Conservation (phyloP, 306 rosid genomes). For the Trichosanthes cucumerina region DNA sequence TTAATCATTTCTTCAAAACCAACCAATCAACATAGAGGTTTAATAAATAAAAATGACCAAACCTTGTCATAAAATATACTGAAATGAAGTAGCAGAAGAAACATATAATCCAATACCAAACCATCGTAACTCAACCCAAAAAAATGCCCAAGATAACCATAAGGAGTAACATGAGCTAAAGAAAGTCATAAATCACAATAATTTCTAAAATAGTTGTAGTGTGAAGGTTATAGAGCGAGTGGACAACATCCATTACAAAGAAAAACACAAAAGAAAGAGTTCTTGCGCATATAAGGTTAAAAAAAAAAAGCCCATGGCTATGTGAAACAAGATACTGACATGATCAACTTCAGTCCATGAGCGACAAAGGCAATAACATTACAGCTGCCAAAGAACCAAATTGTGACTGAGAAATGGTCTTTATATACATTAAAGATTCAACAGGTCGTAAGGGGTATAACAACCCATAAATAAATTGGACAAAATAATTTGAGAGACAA, state of each 20-base stretch:
- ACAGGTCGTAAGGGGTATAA: constrained; percentile 35
- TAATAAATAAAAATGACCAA: too few species aligned
- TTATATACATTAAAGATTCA: constrained; percentile 70
- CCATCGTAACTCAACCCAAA: too few species aligned
- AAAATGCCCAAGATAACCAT: too few species aligned
- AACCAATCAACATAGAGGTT: too few species aligned
- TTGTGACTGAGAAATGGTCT: neutral
- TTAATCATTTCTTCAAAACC: too few species aligned
- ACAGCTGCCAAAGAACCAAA: neutral
- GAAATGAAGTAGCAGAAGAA: too few species aligned
- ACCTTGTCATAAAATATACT: too few species aligned
- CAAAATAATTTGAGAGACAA: constrained; percentile 21
- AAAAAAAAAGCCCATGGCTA: constrained; percentile 19
- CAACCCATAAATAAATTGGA: constrained; percentile 40
- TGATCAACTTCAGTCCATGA: neutral
- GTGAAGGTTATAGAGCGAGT: neutral
- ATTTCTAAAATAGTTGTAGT: too few species aligned
- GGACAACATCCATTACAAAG: neutral
- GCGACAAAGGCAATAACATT: neutral
- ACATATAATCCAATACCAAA: too few species aligned
- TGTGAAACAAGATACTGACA: constrained; percentile 29
- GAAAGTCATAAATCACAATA: too few species aligned
- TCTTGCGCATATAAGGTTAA: neutral
- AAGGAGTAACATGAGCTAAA: too few species aligned
- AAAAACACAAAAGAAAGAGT: neutral